A percentile compares a stretch with the other conserved stretches of the same genome.
These are phyloP conservation scores for Tuber indicum DNA, from an alignment of 495 filamentous ascomycete genomes.

Conservation along the genomic window DNA sequence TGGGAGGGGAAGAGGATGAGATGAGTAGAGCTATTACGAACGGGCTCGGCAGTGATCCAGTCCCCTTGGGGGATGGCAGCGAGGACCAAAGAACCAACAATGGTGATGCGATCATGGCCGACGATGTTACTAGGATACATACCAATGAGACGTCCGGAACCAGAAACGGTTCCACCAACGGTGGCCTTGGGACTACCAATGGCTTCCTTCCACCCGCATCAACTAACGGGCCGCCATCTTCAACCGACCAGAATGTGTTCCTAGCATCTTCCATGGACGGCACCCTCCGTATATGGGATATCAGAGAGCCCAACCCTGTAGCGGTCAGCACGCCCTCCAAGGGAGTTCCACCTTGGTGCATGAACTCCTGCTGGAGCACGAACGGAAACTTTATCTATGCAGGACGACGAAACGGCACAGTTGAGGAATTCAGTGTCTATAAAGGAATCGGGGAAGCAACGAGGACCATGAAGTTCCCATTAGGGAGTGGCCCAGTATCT, in stretches of 20 bases:
- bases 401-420: constrained; percentile 84
- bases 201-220: constrained; percentile 4
- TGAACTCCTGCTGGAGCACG: constrained; percentile 94
- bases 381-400: constrained; percentile 94
- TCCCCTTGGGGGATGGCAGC: constrained; percentile 2
- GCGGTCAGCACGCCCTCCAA: constrained; percentile 55
- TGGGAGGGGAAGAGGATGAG: constrained; percentile 75
- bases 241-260: constrained; percentile 55
- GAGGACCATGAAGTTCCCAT: constrained; percentile 82
- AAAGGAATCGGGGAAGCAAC: constrained; percentile 65
- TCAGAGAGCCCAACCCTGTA: constrained; percentile 66
- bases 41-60: constrained; percentile 30
- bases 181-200: background rate
- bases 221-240: constrained; percentile 11
- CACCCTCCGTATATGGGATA: constrained; percentile 84
- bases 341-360: constrained; percentile 90
- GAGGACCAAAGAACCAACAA: constrained; percentile 10
- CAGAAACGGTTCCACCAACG: background rate
- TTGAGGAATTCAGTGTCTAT: constrained; percentile 88
- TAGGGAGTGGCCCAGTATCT: constrained; percentile 81
- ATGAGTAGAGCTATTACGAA: constrained; percentile 74
- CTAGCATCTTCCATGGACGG: constrained; percentile 83
- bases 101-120: constrained; percentile 4
- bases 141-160: background rate
- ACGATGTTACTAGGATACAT: constrained; percentile 2